These are phyloP conservation scores for Ceratopteris richardii DNA, from an alignment of 75 land plant species.

Conservation along the genomic window DNA sequence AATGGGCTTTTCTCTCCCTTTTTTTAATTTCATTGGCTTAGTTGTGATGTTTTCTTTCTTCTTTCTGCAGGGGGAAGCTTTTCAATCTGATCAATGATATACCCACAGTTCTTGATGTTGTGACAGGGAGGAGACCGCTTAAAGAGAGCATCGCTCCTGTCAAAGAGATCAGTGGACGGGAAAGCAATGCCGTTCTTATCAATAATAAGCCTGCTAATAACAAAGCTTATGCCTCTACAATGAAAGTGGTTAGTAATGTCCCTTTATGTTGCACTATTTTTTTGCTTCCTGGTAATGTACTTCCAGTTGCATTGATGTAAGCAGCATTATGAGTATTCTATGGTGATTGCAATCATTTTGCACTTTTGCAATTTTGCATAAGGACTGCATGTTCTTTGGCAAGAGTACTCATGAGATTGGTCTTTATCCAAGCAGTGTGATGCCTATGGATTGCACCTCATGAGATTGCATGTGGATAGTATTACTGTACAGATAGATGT, in stretches of 20 bases:
- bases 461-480: no score
- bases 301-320: neutral
- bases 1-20: no score
- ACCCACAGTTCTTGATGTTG: slow-evolving; percentile 66
- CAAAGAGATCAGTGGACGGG: slow-evolving; percentile 30
- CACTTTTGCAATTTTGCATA: no score
- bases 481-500: no score
- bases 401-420: no score
- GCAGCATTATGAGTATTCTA: neutral
- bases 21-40: no score
- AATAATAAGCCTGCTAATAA: slow-evolving; percentile 28
- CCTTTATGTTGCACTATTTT: no score
- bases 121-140: slow-evolving; percentile 43
- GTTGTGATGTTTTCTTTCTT: no score
- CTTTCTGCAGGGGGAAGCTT: slow-evolving; percentile 43
- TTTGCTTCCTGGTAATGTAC: neutral
- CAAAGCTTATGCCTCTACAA: slow-evolving; percentile 21
- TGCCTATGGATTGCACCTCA: no score
- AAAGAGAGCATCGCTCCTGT: slow-evolving; percentile 13
- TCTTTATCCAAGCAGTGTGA: no score
- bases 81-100: slow-evolving; percentile 71
- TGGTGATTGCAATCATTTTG: neutral
- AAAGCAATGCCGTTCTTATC: slow-evolving; percentile 41
- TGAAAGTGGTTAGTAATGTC: slow-evolving; percentile 27
- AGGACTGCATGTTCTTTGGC: no score